phyloP scores from a whole-genome alignment of 75 land plant species.

The Larix kaempferi region DNA sequence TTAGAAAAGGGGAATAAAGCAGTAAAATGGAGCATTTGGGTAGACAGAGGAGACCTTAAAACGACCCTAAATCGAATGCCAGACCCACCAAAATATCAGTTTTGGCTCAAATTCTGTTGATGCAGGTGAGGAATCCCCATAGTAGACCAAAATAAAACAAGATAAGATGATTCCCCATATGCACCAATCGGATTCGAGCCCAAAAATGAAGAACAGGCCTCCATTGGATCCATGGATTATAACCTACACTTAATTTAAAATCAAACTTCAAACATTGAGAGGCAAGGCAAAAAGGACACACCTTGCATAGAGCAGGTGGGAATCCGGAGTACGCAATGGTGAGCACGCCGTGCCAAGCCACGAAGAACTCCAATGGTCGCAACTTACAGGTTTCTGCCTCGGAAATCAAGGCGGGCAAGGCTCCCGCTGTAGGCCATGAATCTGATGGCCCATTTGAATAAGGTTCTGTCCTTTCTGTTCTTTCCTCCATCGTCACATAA shows the following conservation, averaged over 20 bases:
- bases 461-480: no score
- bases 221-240: neutral
- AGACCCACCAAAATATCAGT: neutral
- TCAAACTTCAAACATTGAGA: no score
- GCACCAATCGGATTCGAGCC: neutral
- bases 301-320: conserved; percentile 23
- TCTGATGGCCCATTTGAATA: no score
- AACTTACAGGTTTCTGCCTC: conserved; percentile 13
- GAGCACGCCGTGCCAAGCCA: conserved; percentile 37
- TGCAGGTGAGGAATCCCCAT: neutral
- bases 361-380: conserved; percentile 23
- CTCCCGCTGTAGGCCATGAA: neutral
- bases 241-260: no score
- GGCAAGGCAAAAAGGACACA: neutral
- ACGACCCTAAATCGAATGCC: no score
- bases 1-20: neutral
- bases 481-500: no score
- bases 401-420: neutral
- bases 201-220: neutral
- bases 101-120: neutral
- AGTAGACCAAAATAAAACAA: no score
- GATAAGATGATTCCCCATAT: no score
- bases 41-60: no score
- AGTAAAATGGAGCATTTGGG: neutral
- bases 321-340: conserved; percentile 26